These are phyloP conservation scores for Penicillium griseofulvum DNA, from an alignment of 2,329 filamentous ascomycete genomes.

Conservation along the genomic window DNA sequence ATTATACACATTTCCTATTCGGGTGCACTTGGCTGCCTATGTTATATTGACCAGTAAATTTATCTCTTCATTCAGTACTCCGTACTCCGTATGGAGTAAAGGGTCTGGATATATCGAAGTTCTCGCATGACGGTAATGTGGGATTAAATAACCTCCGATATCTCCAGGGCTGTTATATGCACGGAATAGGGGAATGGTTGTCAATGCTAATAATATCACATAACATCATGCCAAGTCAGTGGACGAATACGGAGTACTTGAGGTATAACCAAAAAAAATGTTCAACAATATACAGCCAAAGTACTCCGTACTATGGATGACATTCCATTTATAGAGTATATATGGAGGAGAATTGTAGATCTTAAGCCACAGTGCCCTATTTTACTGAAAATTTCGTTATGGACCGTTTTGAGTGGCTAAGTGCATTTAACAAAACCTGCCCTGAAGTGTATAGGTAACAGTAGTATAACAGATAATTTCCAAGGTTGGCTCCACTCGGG, in stretches of 20 bases:
- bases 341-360: not conserved
- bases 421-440: not conserved
- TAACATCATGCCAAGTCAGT: not conserved
- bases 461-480: not conserved
- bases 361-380: not conserved
- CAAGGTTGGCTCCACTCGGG: slow-evolving; percentile 14
- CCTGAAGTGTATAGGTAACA: no score
- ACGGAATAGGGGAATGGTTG: not conserved
- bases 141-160: not conserved
- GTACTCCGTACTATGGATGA: no score
- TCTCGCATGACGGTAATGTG: not conserved
- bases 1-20: not conserved
- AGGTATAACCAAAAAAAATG: not conserved
- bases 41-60: not conserved
- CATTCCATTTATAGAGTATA: not conserved
- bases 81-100: not conserved
- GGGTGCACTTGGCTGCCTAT: not conserved
- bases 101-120: not conserved
- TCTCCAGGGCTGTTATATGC: not conserved
- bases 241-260: no score
- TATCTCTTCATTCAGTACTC: not conserved
- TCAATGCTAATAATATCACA: not conserved
- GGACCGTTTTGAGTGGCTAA: not conserved
- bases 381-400: not conserved
- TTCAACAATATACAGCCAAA: not conserved